phyloP scores from a whole-genome alignment of 768 basidiomycete genomes.

The Mrakia blollopis region DNA sequence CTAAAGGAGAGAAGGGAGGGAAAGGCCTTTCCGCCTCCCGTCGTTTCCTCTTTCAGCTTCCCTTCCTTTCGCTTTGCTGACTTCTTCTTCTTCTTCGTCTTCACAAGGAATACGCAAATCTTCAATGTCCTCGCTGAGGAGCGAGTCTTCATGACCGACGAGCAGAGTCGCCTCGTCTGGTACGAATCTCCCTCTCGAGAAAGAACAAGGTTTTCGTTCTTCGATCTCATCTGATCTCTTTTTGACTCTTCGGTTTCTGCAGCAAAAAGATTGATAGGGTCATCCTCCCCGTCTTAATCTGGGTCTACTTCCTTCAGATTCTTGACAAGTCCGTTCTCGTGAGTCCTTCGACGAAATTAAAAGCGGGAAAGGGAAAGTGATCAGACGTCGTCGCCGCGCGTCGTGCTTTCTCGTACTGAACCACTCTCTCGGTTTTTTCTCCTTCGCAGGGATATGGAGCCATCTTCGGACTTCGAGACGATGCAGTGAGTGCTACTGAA shows the following conservation, averaged over 20 bases:
- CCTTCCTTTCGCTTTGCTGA: neutral
- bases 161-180: neutral
- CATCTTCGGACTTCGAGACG: slow-evolving; percentile 36
- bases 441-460: slow-evolving; percentile 31
- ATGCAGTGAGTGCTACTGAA: slow-evolving; percentile 24
- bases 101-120: neutral
- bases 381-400: neutral
- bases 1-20: neutral
- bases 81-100: neutral
- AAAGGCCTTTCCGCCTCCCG: neutral
- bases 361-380: too few species aligned
- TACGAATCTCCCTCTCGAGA: neutral
- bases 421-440: neutral
- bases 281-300: slow-evolving; percentile 32
- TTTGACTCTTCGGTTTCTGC: neutral
- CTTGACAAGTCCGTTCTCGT: slow-evolving; percentile 10
- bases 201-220: neutral
- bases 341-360: neutral
- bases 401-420: neutral
- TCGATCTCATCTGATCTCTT: neutral
- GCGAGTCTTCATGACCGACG: slow-evolving; percentile 7
- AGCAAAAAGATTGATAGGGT: slow-evolving; percentile 31
- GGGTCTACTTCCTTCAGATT: slow-evolving; percentile 45
- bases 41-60: too few species aligned
- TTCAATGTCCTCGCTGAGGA: slow-evolving; percentile 5